Evolutionary conservation across 179 eudicot species (phyloP), one percentile per base, ranked within the genome.

Genomic region (Spinacia oleracea): DNA sequence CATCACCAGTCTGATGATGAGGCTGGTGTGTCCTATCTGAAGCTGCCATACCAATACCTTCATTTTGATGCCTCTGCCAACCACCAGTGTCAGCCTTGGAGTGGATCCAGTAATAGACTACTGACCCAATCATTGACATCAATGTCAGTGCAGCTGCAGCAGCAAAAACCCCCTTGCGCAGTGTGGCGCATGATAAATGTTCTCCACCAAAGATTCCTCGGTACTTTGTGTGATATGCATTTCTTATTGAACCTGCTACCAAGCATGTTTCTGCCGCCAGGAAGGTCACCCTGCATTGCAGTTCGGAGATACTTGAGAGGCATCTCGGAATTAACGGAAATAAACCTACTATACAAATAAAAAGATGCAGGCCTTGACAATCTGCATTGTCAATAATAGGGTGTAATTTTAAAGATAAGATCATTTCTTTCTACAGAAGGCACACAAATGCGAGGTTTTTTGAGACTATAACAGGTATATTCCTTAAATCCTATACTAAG

Each of bases 81-180:
- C 97, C 97, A 53, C 97, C 97, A 1, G 97, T 95, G 76, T 90
- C 93, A 6, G 95, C 97, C 88, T 87, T 95, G 42, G 90, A 82
- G 83, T 95, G 96, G 46, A 87, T 81, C 97, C 93, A 91, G 83
- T 89, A 93, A 59, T 95, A 95, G 31, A 90, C 40, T 62, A 88
- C 79, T 0, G 98, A 90, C 20, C 93, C 98, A 1, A 84, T 16
- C 97, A 93, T 87, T 35, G 97, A 90, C 75, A 95, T 42, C 43
- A 95, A 80, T 51, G 96, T 79, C 66, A 93, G 81, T 27, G 97
- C 93, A 15, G 92, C 98, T 23, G 92, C 96, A 11, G 97, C 97
- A 69, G 97, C 98, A 78, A 95, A 95, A 25, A 95, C 98, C 2
- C 98, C 98, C 74, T 93, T 91, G 76, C 98, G 91, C 18, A 95